phyloP scores from a whole-genome alignment of 768 basidiomycete genomes.

The Sporobolomyces phaffii region DNA sequence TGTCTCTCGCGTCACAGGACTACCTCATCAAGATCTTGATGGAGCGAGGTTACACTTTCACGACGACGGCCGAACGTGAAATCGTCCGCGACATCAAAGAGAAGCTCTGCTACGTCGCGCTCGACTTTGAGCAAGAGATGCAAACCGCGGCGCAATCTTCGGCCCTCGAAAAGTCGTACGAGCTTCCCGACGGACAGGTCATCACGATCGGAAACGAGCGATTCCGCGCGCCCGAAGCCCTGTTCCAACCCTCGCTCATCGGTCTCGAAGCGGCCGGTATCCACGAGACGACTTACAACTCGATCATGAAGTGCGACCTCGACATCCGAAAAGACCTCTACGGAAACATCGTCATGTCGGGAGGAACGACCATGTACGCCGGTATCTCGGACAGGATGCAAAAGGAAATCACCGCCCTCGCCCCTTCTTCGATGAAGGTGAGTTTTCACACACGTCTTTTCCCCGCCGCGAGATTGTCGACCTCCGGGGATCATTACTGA shows the following conservation, averaged over 20 bases:
- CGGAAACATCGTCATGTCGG: slow-evolving; percentile 80
- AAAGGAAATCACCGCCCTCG: slow-evolving; percentile 78
- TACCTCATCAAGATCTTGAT: slow-evolving; percentile 74
- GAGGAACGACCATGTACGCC: slow-evolving; percentile 88
- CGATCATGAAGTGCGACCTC: slow-evolving; percentile 78
- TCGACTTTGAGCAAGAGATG: slow-evolving; percentile 89
- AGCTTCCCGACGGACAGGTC: slow-evolving; percentile 86
- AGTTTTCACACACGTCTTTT: slow-evolving; percentile 10
- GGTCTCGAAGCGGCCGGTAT: slow-evolving; percentile 79
- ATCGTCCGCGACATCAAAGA: slow-evolving; percentile 97
- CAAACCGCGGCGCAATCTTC: slow-evolving; percentile 84
- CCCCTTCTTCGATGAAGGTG: slow-evolving; percentile 83
- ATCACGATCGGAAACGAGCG: slow-evolving; percentile 92
- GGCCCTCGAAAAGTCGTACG: slow-evolving; percentile 85
- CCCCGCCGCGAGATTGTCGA: too few species aligned
- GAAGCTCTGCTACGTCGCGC: slow-evolving; percentile 90
- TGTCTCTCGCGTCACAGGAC: slow-evolving; percentile 19
- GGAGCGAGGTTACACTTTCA: slow-evolving; percentile 90
- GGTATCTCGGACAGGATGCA: slow-evolving; percentile 95
- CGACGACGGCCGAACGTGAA: slow-evolving; percentile 62
- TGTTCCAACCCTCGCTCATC: slow-evolving; percentile 70
- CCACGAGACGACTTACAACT: slow-evolving; percentile 82
- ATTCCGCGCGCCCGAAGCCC: slow-evolving; percentile 60
- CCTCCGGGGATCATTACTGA: too few species aligned
- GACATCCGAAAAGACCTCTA: slow-evolving; percentile 68